Evolutionary conservation across 768 basidiomycete species (phyloP), one percentile per base, ranked within the genome.

Genomic region (Pholiota molesta): DNA sequence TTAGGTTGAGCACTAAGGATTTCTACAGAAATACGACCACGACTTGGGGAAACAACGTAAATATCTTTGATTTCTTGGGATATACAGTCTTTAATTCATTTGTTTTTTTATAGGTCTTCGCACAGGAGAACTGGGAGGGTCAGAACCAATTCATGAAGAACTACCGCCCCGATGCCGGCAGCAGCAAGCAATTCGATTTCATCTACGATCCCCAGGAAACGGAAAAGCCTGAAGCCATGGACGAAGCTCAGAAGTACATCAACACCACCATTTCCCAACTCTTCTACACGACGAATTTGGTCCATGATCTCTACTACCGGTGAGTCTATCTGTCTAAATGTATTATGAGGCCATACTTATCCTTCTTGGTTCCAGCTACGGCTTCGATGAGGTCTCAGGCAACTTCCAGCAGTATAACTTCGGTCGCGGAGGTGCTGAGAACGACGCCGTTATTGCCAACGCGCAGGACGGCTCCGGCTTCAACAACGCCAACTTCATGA

Each of bases 381-480:
- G 97, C 19, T 99, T 99, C 75, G 91, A 92, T 70, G 96, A 98
- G 74, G 81, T 81, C 10, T 78, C 91, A 1, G 96, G 96, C 14
- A 98, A 99, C 83, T 99, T 99, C 90, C 97, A 99, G 76, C 94
- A 95, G 69, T 85, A 93, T 83, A 99, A 99, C 86, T 97, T 96
- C 68, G 95, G 88, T 0, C 87, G 88, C 42, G 97, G 96, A 28
- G 97, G 97, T 21, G 75, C 76, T 57, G 95, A 94, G 70, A 86
- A 86, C 64, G 95, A 99, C 66, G 95, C 88, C 33, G 93, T 99
- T 61, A 94, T 97, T 62, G 87, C 92, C 57, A 97, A 97, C 69
- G 97, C 97, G 1, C 95, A 98, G 75, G 97, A 98, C 67, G 97
- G 97, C 42, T 90, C 87, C 14, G 96, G 95, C 1, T 95, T 86